These are phyloP conservation scores for Telfairia occidentalis DNA, from an alignment of 331 rosid species.

Conservation along the genomic window DNA sequence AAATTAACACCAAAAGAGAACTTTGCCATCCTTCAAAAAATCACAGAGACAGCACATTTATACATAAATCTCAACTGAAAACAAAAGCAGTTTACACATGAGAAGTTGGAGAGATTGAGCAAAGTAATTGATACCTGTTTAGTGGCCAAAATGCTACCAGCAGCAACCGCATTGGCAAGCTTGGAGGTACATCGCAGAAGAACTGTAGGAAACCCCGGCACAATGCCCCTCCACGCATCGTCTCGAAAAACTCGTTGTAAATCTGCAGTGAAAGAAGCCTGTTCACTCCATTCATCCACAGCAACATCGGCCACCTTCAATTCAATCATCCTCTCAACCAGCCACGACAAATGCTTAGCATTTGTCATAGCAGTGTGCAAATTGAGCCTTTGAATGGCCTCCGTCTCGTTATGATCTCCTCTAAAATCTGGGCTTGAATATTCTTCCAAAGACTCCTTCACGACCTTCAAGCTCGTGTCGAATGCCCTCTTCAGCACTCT, in stretches of 20 bases:
- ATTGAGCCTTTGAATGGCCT: conserved; percentile 78
- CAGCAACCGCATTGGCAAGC: conserved; percentile 68
- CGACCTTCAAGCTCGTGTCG: conserved; percentile 45
- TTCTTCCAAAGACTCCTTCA: conserved; percentile 78
- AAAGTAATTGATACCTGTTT: conserved; percentile 34
- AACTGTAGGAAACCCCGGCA: conserved; percentile 66
- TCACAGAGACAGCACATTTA: background rate
- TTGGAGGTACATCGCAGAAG: conserved; percentile 60
- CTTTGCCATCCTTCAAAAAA: background rate
- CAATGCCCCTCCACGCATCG: conserved; percentile 73
- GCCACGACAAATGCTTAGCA: conserved; percentile 65
- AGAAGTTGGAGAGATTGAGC: background rate
- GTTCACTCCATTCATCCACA: conserved; percentile 74
- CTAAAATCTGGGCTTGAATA: conserved; percentile 74
- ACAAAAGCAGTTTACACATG: background rate
- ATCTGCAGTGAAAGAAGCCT: conserved; percentile 52
- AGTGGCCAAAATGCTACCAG: conserved; percentile 60
- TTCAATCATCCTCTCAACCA: conserved; percentile 93
- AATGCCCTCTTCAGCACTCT: conserved; percentile 73
- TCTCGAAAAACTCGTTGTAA: conserved; percentile 67
- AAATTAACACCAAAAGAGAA: background rate
- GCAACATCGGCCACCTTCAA: conserved; percentile 67
- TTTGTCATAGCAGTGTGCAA: conserved; percentile 70
- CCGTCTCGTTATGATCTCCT: conserved; percentile 68
- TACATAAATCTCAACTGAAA: background rate